phyloP scores from a whole-genome alignment of 352 stramenopile species.

The Phytophthora cajani region DNA sequence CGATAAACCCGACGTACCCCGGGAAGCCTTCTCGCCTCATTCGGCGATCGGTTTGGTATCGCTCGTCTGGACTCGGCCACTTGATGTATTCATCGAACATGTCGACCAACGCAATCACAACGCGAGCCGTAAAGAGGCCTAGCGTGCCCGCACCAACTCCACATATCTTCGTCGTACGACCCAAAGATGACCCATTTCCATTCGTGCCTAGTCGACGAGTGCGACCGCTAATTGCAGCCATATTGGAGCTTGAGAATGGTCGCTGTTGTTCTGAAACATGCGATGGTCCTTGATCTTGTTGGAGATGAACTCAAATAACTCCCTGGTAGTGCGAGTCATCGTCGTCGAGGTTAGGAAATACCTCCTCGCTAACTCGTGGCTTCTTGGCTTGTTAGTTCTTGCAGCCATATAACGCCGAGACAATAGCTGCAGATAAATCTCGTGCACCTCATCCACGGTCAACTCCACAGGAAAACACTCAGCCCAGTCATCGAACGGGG shows the following conservation, averaged over 20 bases:
- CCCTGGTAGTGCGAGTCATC: no score
- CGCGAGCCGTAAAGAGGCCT: neutral
- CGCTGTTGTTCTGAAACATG: neutral
- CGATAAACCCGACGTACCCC: slow-evolving; percentile 24
- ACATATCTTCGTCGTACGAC: neutral
- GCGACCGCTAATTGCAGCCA: neutral
- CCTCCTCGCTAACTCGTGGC: no score
- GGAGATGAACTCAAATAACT: no score
- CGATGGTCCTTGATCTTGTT: no score
- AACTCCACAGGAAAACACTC: no score
- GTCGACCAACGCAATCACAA: neutral
- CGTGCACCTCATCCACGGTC: no score
- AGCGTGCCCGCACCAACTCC: slow-evolving; percentile 7
- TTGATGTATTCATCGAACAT: neutral
- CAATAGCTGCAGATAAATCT: no score
- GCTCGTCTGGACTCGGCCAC: neutral
- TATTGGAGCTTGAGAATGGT: neutral
- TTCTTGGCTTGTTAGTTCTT: no score
- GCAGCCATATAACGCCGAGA: no score
- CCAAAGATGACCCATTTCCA: slow-evolving; percentile 7
- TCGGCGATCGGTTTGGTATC: neutral
- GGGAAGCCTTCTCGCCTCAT: neutral
- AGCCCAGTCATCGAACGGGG: no score
- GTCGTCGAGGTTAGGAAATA: no score
- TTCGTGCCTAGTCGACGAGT: slow-evolving; percentile 5